Base-by-base conservation (phyloP, 768 basidiomycete genomes). In the Podaxis sp. region DNA sequence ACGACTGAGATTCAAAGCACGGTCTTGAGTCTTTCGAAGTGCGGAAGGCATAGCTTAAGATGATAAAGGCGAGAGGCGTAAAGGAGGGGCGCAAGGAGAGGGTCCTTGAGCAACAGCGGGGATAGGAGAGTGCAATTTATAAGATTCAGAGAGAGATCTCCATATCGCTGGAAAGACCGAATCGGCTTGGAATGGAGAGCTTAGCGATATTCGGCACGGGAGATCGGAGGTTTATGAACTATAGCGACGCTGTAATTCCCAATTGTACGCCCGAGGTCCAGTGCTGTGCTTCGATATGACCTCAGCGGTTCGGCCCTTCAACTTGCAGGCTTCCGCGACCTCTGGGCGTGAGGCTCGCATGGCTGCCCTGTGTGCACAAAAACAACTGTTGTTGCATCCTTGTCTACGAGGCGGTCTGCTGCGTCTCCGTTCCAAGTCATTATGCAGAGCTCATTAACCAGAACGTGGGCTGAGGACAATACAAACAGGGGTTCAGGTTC, bases 1-100 rank as follows among this genome's bases (percentile, higher is more conserved):
- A 59, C 77, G 81, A 63, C 80, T 81, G 66, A 85, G 72, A 58
- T 75, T 76, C 68, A 80, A 67, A 67, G 80, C 81, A 66, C 77
- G 77, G 65, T 77, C 81, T 68, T 78, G 82, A 33, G 83, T 76
- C 66, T 77, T 78, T 75, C 75, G 78, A 69, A 82, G 75, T 59
- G 77, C 73, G 65, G 69, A 69, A 55, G 71, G 64, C 75, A 76
- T 76, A 49, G 52, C 58, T 51, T 64, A 66, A 59, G 60, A 67
- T 61, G 52, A 54, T 57, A 67, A 66, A 36, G 42, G 42, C 26
- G 51, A 40, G 57, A 63, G 56, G 49, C n/a, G 42, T 17, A 63
- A 63, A 65, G 36, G 65, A 68, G 65, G 67, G 64, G 58, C 61
- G 61, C 48, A 65, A 52, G 48, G 64, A 59, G 65, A 44, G 63